These are phyloP conservation scores for Isatis tinctoria DNA, from an alignment of 345 rosid genomes.

Conservation along the genomic window DNA sequence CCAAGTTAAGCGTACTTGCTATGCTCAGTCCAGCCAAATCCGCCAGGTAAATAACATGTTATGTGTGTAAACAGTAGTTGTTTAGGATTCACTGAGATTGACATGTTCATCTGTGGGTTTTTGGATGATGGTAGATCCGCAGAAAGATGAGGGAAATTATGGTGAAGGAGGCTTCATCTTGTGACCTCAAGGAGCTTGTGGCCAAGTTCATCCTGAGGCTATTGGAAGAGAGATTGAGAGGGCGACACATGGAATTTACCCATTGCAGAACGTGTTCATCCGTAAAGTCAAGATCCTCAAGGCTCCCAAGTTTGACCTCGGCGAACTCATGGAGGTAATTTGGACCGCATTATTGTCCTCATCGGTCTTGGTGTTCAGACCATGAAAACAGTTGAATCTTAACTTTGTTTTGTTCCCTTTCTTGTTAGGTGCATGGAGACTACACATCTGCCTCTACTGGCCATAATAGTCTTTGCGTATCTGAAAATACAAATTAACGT, in stretches of 20 bases:
- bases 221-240: constrained; percentile 89
- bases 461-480: constrained; percentile 38
- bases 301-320: constrained; percentile 97
- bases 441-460: constrained; percentile 35
- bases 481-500: constrained; percentile 23
- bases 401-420: not conserved
- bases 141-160: constrained; percentile 89
- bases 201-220: constrained; percentile 65
- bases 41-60: constrained; percentile 38
- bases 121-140: constrained; percentile 52
- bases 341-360: not conserved
- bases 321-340: constrained; percentile 93
- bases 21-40: constrained; percentile 93
- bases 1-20: constrained; percentile 90
- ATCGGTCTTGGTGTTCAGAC: not conserved
- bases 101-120: too few relatives aligned
- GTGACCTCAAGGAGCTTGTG: constrained; percentile 81
- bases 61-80: not conserved
- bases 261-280: constrained; percentile 77
- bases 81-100: too few relatives aligned
- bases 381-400: not conserved
- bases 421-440: constrained; percentile 32
- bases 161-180: constrained; percentile 69
- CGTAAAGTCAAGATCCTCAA: too few relatives aligned
- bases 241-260: constrained; percentile 71